Evolutionary conservation across 1,284 basidiomycete species (phyloP), one percentile per base, ranked within the genome.

Genomic region (Rugiboletus extremiorientalis): DNA sequence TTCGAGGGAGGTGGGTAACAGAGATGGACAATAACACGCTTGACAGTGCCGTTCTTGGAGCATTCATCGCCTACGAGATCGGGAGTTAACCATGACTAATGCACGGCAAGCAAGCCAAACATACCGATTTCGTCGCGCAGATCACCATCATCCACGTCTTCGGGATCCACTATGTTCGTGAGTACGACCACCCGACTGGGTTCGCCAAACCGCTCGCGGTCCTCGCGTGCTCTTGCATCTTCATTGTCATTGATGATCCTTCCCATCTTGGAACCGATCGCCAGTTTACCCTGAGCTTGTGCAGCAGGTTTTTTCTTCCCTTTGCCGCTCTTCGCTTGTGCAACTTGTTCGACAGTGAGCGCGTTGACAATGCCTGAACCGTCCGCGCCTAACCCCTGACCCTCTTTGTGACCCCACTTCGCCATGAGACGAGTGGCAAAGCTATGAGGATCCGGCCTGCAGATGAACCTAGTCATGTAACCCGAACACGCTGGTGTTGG

Each of bases 351-450:
- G 28, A 95, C 88, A 0, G 85, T 82, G 34, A 98, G 82, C 4
- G 95, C 92, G 57, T 95, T 89, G 43, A 94, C 84, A 54, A 97
- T 96, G 8, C 95, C 95, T 15, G 83, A 82, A 5, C 88, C 91
- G 60, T 89, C 86, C 1, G 83, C 87, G 47, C 94, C 95, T 4
- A 97, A 81, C 15, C 93, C 95, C 74, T 94, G 88, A 3, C 95
- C 95, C 68, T 94, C 90, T 68, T 91, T 91, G 73, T 97, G 94
- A 0, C 95, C 95, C 91, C 91, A 96, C 75, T 94, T 96, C 8
- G 91, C 88, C 92, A 94, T 94, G 58, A 92, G 71, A 28, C 89
- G 84, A 16, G 86, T 84, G 22, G 90, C 91, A 65, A 94, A 93
- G 11, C 82, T 83, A 53, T 84, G 84, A 1, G 85, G 83, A 60